A percentile compares a stretch with the other conserved stretches of the same genome.
Conservation (phyloP, 2,329 filamentous ascomycete genomes). For the Nannizziopsis barbatae region DNA sequence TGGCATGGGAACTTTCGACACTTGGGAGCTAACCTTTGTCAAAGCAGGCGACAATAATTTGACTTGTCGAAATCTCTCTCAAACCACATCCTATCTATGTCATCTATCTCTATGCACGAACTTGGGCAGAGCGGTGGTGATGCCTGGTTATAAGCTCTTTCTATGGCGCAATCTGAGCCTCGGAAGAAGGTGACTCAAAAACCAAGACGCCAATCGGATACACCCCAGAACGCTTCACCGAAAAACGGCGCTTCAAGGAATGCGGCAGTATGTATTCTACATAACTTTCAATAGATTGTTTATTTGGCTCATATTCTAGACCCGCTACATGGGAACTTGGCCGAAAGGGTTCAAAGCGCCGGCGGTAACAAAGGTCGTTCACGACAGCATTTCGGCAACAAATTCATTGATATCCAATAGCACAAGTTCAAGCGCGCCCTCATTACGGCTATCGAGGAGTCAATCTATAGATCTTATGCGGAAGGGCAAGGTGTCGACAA, state of each 20-base stretch:
- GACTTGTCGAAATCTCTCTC: not conserved
- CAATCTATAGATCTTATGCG: slow-evolving; percentile 25
- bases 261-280: slow-evolving; percentile 22
- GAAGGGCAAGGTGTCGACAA: slow-evolving; percentile 31
- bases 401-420: slow-evolving; percentile 29
- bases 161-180: slow-evolving; percentile 31
- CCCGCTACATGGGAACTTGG: slow-evolving; percentile 39
- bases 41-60: slow-evolving; percentile 1
- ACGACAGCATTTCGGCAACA: slow-evolving; percentile 39
- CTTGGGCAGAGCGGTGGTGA: slow-evolving; percentile 19
- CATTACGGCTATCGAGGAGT: slow-evolving; percentile 23
- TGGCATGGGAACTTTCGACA: not conserved
- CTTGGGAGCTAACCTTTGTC: not conserved
- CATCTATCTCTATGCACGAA: not conserved
- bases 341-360: slow-evolving; percentile 37
- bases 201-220: slow-evolving; percentile 19
- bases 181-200: slow-evolving; percentile 35
- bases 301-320: slow-evolving; percentile 18
- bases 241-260: slow-evolving; percentile 9
- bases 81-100: not conserved
- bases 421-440: slow-evolving; percentile 22
- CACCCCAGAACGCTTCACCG: not conserved
- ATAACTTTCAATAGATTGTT: not conserved
- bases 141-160: slow-evolving; percentile 23
- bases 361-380: slow-evolving; percentile 38